Conservation (phyloP, 768 basidiomycete genomes). For the Suillus alpinus region DNA sequence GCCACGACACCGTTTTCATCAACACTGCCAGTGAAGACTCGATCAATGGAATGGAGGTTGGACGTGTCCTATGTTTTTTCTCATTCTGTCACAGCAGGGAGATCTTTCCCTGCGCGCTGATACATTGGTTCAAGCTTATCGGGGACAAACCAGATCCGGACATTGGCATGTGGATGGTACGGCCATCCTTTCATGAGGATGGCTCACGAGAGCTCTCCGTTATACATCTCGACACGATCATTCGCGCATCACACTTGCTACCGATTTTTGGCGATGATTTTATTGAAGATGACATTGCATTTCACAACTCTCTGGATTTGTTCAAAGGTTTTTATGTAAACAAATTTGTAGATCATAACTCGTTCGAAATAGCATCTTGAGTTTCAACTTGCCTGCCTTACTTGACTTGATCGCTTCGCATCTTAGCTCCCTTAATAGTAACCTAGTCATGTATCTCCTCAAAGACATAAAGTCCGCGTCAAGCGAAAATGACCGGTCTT, state of each 20-base stretch:
- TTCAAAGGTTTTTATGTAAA: slow-evolving; percentile 8
- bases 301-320: slow-evolving; percentile 2
- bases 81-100: slow-evolving; percentile 1
- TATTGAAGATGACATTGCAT: neutral
- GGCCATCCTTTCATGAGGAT: slow-evolving; percentile 6
- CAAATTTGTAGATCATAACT: slow-evolving; percentile 13
- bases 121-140: slow-evolving; percentile 6
- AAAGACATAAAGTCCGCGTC: neutral
- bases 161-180: slow-evolving; percentile 11
- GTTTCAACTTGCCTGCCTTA: neutral
- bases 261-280: slow-evolving; percentile 2
- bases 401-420: neutral
- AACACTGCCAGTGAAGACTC: neutral
- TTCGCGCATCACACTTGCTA: slow-evolving; percentile 4
- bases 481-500: neutral
- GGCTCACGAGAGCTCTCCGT: neutral
- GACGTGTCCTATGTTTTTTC: slow-evolving; percentile 6
- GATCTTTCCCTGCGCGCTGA: slow-evolving; percentile 7
- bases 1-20: neutral
- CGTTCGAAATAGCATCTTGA: neutral
- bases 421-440: neutral
- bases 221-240: slow-evolving; percentile 8
- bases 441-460: neutral
- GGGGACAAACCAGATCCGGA: neutral
- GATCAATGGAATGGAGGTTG: slow-evolving; percentile 3